Base-by-base conservation (phyloP, 208 protist genomes). In the Acanthamoeba healyi region DNA sequence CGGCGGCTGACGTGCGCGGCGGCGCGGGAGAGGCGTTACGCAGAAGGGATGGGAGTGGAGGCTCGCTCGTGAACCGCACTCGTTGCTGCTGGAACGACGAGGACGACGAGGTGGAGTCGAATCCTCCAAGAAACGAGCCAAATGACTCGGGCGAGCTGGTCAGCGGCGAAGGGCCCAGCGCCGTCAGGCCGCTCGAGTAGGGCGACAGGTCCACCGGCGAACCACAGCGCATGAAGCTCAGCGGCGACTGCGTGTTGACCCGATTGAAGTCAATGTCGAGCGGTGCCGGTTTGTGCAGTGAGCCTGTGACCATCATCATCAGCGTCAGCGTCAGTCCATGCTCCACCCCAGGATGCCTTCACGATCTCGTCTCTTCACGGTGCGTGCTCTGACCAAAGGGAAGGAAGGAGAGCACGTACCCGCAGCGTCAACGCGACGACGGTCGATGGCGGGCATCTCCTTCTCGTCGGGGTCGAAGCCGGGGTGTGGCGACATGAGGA, bases 241-340 rank as follows among this genome's bases (percentile, higher is more conserved):
- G 84, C 19, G 84, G 84, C 56, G 84, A 91, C 40, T 91, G 84
- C 24, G 84, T 72, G 84, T 91, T 91, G 24, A 91, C 26, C 17
- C 84, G 51, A 26, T 91, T 91, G 84, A 91, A 70, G 58, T 91
- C 84, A 40, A 91, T 91, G 34, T 91, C 84, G 15, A 91, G 84
- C 46, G 84, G 84, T 32, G 84, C 54, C 51, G 84, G 84, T 54
- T 91, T 91, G 61, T 91, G 84, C 34, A 91, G 61, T 9, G 84
- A 44, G 34, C 84, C 84, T 91, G n/a, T n/a, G 84, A n/a, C 15
- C 19, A 44, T 70, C 19, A 58, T 58, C 2, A 15, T 29, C 32
- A 82, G 19, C 24, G n/a, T n/a, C n/a, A n/a, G n/a, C n/a, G n/a
- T n/a, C n/a, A n/a, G n/a, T n/a, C n/a, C n/a, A n/a, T n/a, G n/a